Evolutionary conservation across 192 early-diverging fungal species (phyloP).

Genomic region (Coemansia javaensis): DNA sequence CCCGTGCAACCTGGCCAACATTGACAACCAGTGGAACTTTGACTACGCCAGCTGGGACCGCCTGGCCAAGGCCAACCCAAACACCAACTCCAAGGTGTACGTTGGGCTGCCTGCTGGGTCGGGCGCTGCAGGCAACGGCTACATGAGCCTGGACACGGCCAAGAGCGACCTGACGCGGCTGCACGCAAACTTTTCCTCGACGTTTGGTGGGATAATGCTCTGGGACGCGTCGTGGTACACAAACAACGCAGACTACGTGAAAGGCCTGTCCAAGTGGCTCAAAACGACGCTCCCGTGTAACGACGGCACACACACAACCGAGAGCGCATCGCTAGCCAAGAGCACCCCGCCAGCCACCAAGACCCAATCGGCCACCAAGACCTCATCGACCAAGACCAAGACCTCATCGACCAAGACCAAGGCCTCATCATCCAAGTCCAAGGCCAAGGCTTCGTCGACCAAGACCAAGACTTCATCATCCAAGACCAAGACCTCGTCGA

Average conservation of each 20-base stretch:
- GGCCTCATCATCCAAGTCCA: too few relatives aligned
- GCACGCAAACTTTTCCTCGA: conserved; percentile 48
- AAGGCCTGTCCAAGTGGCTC: conserved; percentile 28
- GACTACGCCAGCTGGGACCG: conserved; percentile 60
- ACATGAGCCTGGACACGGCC: conserved; percentile 46
- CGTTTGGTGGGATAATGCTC: conserved; percentile 68
- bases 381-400: too few relatives aligned
- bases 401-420: too few relatives aligned
- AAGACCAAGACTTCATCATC: too few relatives aligned
- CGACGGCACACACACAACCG: neutral
- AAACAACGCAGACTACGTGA: conserved; percentile 45
- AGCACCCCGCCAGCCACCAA: conserved; percentile 9
- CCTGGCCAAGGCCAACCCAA: conserved; percentile 54
- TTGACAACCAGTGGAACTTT: conserved; percentile 63
- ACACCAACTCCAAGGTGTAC: conserved; percentile 57
- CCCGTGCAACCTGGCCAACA: conserved; percentile 57
- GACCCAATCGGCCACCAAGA: too few relatives aligned
- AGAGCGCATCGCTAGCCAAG: conserved; percentile 6
- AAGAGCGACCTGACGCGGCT: conserved; percentile 40
- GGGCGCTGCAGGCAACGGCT: conserved; percentile 58
- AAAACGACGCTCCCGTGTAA: conserved; percentile 40
- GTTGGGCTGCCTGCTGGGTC: conserved; percentile 60
- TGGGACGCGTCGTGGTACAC: conserved; percentile 71
- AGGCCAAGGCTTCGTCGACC: too few relatives aligned
- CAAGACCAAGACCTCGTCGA: too few relatives aligned